phyloP scores from a whole-genome alignment of 106 monocot species.

The Apostasia ramifera region DNA sequence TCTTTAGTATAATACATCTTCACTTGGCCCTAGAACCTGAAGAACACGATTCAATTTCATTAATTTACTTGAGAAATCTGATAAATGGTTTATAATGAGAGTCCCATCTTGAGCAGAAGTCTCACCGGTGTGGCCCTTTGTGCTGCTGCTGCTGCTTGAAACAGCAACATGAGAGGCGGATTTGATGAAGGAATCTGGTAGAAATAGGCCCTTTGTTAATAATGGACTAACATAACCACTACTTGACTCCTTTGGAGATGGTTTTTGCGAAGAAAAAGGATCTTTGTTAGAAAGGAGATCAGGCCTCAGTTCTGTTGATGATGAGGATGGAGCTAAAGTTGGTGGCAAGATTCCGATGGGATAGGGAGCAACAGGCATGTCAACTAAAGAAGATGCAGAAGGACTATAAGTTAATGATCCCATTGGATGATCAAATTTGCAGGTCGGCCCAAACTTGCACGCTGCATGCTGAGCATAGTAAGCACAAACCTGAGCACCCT shows the following conservation, averaged over 20 bases:
- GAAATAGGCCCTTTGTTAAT: conserved; percentile 24
- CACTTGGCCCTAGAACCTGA: too few relatives aligned
- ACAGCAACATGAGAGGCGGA: conserved; percentile 7
- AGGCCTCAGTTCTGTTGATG: conserved; percentile 29
- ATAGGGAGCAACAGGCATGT: conserved; percentile 53
- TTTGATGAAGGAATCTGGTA: conserved; percentile 11
- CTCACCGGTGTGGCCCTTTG: conserved; percentile 5
- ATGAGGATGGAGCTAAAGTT: conserved; percentile 41
- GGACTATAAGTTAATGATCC: conserved; percentile 49
- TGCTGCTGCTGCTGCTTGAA: conserved; percentile 19
- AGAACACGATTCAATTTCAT: too few relatives aligned
- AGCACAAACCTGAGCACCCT: conserved; percentile 65
- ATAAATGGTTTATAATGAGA: too few relatives aligned
- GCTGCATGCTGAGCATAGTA: conserved; percentile 68
- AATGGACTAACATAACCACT: conserved; percentile 39
- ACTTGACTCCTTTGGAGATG: conserved; percentile 16
- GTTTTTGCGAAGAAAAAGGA: conserved; percentile 12
- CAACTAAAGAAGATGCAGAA: conserved; percentile 55
- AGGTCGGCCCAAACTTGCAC: conserved; percentile 81
- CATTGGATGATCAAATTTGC: conserved; percentile 91
- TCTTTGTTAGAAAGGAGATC: conserved; percentile 25
- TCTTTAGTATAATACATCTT: too few relatives aligned
- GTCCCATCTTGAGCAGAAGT: conserved; percentile 11
- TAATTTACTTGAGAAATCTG: too few relatives aligned
- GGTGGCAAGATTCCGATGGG: conserved; percentile 29